These are phyloP conservation scores for Chloris gayana DNA, from an alignment of 176 grass and related monocot genomes.

Conservation along the genomic window DNA sequence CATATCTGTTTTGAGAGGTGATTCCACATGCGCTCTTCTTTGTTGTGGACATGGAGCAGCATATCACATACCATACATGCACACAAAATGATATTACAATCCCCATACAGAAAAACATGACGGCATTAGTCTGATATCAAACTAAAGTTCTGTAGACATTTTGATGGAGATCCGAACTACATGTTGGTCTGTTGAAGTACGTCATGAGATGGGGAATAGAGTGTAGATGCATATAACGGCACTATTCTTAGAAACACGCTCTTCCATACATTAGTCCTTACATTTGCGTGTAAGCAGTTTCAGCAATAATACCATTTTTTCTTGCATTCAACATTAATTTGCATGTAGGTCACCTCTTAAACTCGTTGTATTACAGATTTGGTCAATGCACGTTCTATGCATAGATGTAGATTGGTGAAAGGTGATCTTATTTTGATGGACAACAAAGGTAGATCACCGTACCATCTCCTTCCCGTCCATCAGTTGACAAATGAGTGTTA, in stretches of 20 bases:
- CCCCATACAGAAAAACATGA: background rate
- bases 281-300: background rate
- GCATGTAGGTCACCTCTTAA: background rate
- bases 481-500: background rate
- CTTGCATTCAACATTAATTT: background rate
- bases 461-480: background rate
- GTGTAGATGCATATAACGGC: background rate
- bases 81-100: background rate
- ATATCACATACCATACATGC: background rate
- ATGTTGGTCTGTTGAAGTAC: background rate
- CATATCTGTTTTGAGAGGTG: background rate
- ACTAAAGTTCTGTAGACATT: background rate
- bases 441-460: background rate
- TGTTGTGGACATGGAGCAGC: background rate
- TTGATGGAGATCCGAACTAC: background rate
- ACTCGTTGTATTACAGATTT: background rate
- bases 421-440: background rate
- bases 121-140: background rate
- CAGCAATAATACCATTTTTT: background rate
- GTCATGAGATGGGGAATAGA: background rate
- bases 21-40: background rate
- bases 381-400: background rate
- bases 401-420: no score
- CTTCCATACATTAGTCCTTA: background rate
- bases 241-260: background rate